phyloP scores from a whole-genome alignment of 257 asterid species.

The Ehretia macrophylla region DNA sequence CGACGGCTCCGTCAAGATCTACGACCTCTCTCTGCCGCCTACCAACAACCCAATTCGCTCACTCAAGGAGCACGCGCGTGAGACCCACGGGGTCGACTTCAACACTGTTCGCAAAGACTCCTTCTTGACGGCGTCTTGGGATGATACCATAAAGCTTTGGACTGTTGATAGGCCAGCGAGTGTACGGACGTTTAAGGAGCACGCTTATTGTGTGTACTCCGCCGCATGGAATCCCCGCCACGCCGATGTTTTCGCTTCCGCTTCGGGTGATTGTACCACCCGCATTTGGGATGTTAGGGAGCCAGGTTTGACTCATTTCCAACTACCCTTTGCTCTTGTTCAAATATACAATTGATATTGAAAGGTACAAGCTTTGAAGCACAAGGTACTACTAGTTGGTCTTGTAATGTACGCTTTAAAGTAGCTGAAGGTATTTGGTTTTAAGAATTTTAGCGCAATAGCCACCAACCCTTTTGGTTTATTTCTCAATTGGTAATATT shows the following conservation, averaged over 20 bases:
- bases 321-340: background rate
- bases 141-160: constrained; percentile 89
- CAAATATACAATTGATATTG: background rate
- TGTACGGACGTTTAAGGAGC: constrained; percentile 95
- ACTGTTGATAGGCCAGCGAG: constrained; percentile 86
- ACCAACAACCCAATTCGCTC: constrained; percentile 84
- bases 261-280: constrained; percentile 91
- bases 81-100: constrained; percentile 85
- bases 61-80: constrained; percentile 87
- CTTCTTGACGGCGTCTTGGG: constrained; percentile 90
- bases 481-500: too few species aligned
- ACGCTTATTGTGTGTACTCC: constrained; percentile 86
- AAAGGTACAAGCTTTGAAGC: background rate
- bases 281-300: constrained; percentile 99
- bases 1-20: constrained; percentile 87
- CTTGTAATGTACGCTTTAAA: too few species aligned
- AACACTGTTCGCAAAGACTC: constrained; percentile 84
- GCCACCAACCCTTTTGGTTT: too few species aligned
- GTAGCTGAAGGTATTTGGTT: too few species aligned
- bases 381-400: background rate
- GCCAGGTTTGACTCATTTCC: constrained; percentile 53
- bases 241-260: constrained; percentile 88
- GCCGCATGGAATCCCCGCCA: constrained; percentile 95
- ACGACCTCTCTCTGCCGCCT: constrained; percentile 75
- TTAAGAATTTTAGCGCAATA: too few species aligned